Conservation (phyloP, 2,329 filamentous ascomycete species). For the Westerdykella sp. region DNA sequence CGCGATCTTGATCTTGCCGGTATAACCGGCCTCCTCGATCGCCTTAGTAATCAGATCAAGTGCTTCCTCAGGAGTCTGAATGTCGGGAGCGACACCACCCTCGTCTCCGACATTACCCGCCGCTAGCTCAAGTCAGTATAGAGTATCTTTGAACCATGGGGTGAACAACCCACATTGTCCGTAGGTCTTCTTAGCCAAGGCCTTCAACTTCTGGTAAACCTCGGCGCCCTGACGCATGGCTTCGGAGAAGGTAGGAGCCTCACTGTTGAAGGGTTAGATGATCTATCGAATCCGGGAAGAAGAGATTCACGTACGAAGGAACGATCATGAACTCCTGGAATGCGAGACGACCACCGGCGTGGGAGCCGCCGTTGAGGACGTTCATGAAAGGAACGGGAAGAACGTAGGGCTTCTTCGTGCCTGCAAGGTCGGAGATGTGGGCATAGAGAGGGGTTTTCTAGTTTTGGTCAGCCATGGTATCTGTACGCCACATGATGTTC, state of each 20-base stretch:
- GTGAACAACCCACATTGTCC: constrained; percentile 58
- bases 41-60: constrained; percentile 91
- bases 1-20: constrained; percentile 92
- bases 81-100: constrained; percentile 98
- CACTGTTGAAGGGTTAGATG: constrained; percentile 42
- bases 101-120: constrained; percentile 99
- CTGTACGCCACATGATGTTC: neutral
- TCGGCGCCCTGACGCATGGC: constrained; percentile 93
- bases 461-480: neutral
- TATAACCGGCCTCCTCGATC: constrained; percentile 93
- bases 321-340: constrained; percentile 56
- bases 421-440: constrained; percentile 50
- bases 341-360: constrained; percentile 83
- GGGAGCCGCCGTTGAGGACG: constrained; percentile 67
- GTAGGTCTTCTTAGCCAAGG: constrained; percentile 98
- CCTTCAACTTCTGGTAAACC: constrained; percentile 97
- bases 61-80: constrained; percentile 93
- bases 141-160: neutral
- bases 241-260: constrained; percentile 87
- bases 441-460: constrained; percentile 51
- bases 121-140: constrained; percentile 31
- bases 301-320: constrained; percentile 36
- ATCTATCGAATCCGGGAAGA: neutral
- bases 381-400: constrained; percentile 55
- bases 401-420: constrained; percentile 49